phyloP scores from a whole-genome alignment of 176 grass and related monocot genomes.

The Juncus inflexus region DNA sequence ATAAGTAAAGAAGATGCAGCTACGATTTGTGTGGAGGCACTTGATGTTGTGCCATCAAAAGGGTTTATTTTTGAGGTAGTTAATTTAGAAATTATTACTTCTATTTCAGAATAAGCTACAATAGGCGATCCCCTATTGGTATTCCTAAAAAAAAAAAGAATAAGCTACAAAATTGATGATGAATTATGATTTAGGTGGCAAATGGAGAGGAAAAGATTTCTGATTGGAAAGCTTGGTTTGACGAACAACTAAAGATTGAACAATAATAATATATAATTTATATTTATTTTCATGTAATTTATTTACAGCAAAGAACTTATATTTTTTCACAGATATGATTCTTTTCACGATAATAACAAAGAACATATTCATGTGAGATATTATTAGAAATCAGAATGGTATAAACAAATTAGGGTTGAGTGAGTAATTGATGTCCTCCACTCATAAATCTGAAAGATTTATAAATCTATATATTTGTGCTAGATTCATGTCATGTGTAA shows the following conservation, averaged over 20 bases:
- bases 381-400: slow-evolving; percentile 87
- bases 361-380: too few species aligned
- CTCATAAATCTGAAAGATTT: too few species aligned
- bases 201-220: slow-evolving; percentile 49
- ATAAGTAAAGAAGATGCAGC: slow-evolving; percentile 94
- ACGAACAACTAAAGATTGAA: slow-evolving; percentile 27
- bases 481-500: too few species aligned
- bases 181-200: slow-evolving; percentile 49
- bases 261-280: neutral
- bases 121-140: too few species aligned
- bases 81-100: neutral
- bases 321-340: too few species aligned
- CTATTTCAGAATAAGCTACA: too few species aligned
- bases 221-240: slow-evolving; percentile 69
- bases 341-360: too few species aligned
- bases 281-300: too few species aligned
- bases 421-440: slow-evolving; percentile 81
- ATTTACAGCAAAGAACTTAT: too few species aligned
- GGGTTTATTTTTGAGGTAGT: slow-evolving; percentile 64
- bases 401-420: slow-evolving; percentile 91
- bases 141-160: too few species aligned
- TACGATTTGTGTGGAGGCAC: slow-evolving; percentile 70
- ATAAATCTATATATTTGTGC: too few species aligned
- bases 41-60: slow-evolving; percentile 43
- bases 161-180: neutral